Percentiles rank a stretch among this genome's conserved stretches.
phyloP scores from a whole-genome alignment of 1,284 basidiomycete species.

The Pseudozyma thailandica region DNA sequence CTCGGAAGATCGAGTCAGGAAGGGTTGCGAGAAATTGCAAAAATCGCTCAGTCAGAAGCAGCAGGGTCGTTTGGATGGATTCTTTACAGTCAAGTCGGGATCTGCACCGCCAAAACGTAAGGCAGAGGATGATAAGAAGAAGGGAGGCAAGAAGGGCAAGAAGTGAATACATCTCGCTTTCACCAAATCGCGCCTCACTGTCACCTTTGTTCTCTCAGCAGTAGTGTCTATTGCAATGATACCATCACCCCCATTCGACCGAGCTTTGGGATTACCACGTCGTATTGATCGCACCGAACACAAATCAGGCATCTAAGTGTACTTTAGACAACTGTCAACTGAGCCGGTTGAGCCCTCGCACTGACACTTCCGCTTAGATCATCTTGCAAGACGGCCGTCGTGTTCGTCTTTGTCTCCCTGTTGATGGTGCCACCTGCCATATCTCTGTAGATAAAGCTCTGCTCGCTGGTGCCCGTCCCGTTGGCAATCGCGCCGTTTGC shows the following conservation, averaged over 20 bases:
- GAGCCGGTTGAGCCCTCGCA: conserved; percentile 21
- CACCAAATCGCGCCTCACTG: no score
- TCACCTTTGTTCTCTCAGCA: neutral
- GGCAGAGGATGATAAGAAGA: conserved; percentile 37
- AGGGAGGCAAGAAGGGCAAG: conserved; percentile 48
- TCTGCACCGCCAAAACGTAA: conserved; percentile 33
- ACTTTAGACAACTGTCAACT: conserved; percentile 17
- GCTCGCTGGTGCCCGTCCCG: conserved; percentile 14
- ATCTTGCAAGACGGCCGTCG: conserved; percentile 20
- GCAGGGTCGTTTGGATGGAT: conserved; percentile 94
- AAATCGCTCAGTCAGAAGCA: conserved; percentile 91
- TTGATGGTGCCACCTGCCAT: conserved; percentile 34
- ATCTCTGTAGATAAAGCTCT: conserved; percentile 26
- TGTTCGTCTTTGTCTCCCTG: conserved; percentile 22
- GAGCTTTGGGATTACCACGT: no score
- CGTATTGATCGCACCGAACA: neutral
- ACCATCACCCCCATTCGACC: conserved; percentile 5
- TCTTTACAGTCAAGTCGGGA: conserved; percentile 73
- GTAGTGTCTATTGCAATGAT: conserved; percentile 18
- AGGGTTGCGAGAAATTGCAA: conserved; percentile 89
- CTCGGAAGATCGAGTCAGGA: conserved; percentile 96
- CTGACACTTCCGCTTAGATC: conserved; percentile 9
- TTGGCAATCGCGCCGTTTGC: conserved; percentile 17
- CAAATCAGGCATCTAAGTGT: neutral
- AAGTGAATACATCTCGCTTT: conserved; percentile 17